A percentile compares a stretch with the other conserved stretches of the same genome.
Conservation (phyloP, 805 yeast species). For the Middelhovenomyces tepae region DNA sequence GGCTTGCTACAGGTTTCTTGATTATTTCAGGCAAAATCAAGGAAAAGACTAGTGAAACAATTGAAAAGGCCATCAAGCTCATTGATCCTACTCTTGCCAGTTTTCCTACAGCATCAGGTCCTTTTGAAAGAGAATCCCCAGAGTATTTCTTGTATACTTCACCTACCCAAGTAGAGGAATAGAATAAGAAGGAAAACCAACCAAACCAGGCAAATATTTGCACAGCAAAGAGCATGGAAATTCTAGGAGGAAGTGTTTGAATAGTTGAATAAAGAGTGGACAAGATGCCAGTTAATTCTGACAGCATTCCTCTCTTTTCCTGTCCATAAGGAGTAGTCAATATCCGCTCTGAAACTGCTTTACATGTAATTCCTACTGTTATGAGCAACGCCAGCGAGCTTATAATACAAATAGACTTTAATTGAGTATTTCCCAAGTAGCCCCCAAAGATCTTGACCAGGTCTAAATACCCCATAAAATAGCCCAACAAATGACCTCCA, state of each 20-base stretch:
- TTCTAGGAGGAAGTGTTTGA: conserved; percentile 37
- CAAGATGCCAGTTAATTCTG: conserved; percentile 6
- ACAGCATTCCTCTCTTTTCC: not conserved
- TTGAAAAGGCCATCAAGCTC: conserved; percentile 34
- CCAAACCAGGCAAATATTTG: conserved; percentile 65
- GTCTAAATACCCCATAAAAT: conserved; percentile 43
- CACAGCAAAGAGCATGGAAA: conserved; percentile 42
- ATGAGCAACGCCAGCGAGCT: conserved; percentile 36
- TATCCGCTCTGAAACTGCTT: conserved; percentile 40
- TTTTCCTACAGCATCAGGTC: conserved; percentile 27
- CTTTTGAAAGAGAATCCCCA: conserved; percentile 3
- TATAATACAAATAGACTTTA: conserved; percentile 40
- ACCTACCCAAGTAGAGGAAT: conserved; percentile 59
- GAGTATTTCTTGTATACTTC: conserved; percentile 41
- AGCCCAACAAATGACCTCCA: conserved; percentile 49
- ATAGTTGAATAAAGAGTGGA: conserved; percentile 10
- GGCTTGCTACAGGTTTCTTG: too few relatives aligned
- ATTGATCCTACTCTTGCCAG: conserved; percentile 27
- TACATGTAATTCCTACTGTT: conserved; percentile 35
- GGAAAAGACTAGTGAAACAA: conserved; percentile 36
- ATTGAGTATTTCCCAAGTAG: conserved; percentile 39
- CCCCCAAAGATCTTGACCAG: conserved; percentile 31
- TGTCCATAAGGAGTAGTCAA: conserved; percentile 23
- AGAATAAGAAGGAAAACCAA: conserved; percentile 57
- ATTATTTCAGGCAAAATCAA: conserved; percentile 17